Percentiles rank a stretch among this genome's conserved stretches.
These are phyloP conservation scores for Yarrowia alimentaria DNA, from an alignment of 805 yeast genomes.

Conservation along the genomic window DNA sequence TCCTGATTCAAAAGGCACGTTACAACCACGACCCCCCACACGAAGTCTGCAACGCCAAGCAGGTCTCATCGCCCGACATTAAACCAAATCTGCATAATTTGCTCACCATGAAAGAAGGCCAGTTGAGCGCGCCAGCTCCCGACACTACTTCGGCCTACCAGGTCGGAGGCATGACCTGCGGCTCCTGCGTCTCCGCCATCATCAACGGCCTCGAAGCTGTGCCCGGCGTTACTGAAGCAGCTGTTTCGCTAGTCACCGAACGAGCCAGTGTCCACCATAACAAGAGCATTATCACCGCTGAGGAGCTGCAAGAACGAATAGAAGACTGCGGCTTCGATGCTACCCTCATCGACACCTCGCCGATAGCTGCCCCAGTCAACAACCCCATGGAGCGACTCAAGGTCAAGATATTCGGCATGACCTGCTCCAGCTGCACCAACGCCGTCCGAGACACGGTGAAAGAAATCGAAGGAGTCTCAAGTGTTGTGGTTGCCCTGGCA, in stretches of 20 bases:
- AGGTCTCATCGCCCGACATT: conserved; percentile 4
- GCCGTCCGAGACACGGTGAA: conserved; percentile 51
- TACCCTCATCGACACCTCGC: conserved; percentile 31
- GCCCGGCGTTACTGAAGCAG: conserved; percentile 53
- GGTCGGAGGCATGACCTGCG: conserved; percentile 86
- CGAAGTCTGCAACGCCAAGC: conserved; percentile 7
- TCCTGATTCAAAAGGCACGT: no score
- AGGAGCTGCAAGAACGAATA: conserved; percentile 50
- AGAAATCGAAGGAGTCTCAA: conserved; percentile 48
- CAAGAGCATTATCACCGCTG: conserved; percentile 38
- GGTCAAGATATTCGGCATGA: conserved; percentile 57
- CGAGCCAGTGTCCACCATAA: conserved; percentile 60
- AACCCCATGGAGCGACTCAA: conserved; percentile 30
- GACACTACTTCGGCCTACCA: conserved; percentile 32
- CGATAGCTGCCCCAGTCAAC: conserved; percentile 14
- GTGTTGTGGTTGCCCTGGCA: conserved; percentile 51
- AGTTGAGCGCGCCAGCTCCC: conserved; percentile 8
- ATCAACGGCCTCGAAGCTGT: conserved; percentile 51
- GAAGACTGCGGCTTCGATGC: conserved; percentile 80
- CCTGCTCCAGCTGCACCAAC: conserved; percentile 55
- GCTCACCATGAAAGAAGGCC: conserved; percentile 23
- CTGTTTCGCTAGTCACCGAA: conserved; percentile 75
- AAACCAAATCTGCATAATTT: conserved; percentile 21
- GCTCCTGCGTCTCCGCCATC: conserved; percentile 74
- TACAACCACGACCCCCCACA: not conserved